phyloP scores from a whole-genome alignment of 2,329 filamentous ascomycete genomes.

The Dendrostoma leiphaemia region DNA sequence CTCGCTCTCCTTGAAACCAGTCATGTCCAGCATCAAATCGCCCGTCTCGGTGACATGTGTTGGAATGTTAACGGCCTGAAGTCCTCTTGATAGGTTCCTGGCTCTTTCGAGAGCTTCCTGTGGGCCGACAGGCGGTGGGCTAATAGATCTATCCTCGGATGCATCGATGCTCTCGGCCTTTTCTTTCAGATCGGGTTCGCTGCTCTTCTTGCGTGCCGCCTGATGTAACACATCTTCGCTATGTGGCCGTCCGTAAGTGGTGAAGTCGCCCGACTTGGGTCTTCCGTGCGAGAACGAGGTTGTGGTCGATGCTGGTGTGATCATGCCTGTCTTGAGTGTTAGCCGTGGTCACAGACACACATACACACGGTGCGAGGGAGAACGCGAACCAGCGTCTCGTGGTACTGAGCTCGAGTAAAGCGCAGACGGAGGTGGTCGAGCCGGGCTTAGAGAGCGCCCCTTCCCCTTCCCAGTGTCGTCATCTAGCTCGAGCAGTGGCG shows the following conservation, averaged over 20 bases:
- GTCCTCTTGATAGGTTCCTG: conserved; percentile 78
- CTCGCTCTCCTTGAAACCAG: conserved; percentile 90
- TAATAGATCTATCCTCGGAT: conserved; percentile 63
- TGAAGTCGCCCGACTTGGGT: conserved; percentile 52
- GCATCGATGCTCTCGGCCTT: conserved; percentile 34
- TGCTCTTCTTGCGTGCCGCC: conserved; percentile 37
- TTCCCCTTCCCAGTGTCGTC: conserved; percentile 43
- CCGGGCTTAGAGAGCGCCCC: conserved; percentile 36
- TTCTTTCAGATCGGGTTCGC: conserved; percentile 34
- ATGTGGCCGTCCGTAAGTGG: conserved; percentile 42
- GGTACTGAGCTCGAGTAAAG: conserved; percentile 34
- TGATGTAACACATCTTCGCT: conserved; percentile 55
- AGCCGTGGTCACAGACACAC: conserved; percentile 1
- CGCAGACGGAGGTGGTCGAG: conserved; percentile 44
- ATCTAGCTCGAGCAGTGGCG: conserved; percentile 68
- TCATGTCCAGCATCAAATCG: conserved; percentile 98
- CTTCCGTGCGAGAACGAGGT: conserved; percentile 47
- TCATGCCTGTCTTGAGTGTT: conserved; percentile 36
- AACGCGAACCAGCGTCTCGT: conserved; percentile 33
- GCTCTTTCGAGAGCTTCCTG: conserved; percentile 81
- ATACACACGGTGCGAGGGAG: not conserved
- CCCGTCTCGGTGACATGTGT: conserved; percentile 89
- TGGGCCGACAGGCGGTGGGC: conserved; percentile 69
- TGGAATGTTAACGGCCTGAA: conserved; percentile 88
- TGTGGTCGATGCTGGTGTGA: conserved; percentile 54